A percentile compares a stretch with the other conserved stretches of the same genome.
Evolutionary conservation across 768 basidiomycete species (phyloP).

Genomic region (Melanogaster broomeanus): DNA sequence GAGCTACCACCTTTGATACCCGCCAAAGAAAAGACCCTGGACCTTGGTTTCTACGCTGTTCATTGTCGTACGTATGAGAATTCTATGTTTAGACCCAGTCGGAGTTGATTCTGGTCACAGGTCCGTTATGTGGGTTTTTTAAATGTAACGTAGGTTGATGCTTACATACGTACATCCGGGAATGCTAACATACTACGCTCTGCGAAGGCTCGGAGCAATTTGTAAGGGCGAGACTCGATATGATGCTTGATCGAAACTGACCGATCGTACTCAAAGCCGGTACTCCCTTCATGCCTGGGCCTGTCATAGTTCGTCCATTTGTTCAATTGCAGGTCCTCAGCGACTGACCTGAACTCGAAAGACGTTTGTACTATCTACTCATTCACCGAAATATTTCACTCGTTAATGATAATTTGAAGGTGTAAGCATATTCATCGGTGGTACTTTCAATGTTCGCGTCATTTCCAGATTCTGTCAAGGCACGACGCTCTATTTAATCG

Average conservation of each 20-base stretch:
- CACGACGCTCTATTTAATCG: not conserved
- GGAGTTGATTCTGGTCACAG: conserved; percentile 5
- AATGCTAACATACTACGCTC: not conserved
- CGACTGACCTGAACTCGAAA: not conserved
- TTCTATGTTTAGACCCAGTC: not conserved
- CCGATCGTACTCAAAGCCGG: not conserved
- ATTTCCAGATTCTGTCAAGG: conserved; percentile 3
- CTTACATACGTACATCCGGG: not conserved
- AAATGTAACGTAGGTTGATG: conserved; percentile 3
- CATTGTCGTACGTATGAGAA: not conserved
- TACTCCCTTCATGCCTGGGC: conserved; percentile 6
- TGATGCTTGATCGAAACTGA: not conserved
- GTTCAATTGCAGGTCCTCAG: not conserved
- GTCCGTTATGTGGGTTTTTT: conserved; percentile 18
- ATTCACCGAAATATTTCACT: not conserved
- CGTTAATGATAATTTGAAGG: not conserved
- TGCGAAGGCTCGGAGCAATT: not conserved
- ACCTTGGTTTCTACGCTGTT: not conserved
- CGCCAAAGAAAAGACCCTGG: not conserved
- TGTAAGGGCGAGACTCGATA: not conserved
- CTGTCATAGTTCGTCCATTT: conserved; percentile 4
- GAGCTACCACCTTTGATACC: not conserved
- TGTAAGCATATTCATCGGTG: conserved; percentile 2
- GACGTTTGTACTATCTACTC: not conserved
- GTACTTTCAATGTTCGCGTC: not conserved